Base-by-base conservation (phyloP, 805 yeast species). In the Clavispora carvajalis region DNA sequence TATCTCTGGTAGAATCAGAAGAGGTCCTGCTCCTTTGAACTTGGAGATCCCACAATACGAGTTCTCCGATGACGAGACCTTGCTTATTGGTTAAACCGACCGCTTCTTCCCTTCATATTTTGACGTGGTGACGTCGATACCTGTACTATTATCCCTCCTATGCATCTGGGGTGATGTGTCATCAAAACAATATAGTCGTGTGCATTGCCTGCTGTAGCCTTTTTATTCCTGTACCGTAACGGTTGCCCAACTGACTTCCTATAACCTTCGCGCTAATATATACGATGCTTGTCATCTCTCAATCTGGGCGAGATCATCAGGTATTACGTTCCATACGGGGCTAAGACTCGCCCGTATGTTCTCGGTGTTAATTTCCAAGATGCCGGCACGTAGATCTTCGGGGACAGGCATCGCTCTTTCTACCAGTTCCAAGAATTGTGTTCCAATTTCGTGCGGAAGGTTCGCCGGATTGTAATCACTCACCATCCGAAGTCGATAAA, bases 1-100 rank as follows among this genome's bases (percentile, higher is more conserved):
- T 74, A 95, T 95, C 74, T 90, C 97, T 51, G 99, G 99, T 70
- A 91, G 99, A 83, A 91, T 93, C 67, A 88, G 99, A 82, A 91
- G 81, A 76, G 99, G 99, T 58, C 99, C 99, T 58, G 99, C 99
- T 65, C 99, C 99, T 63, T 80, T 88, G 70, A 93, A 93, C 79
- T 80, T 93, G 76, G 99, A 93, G 77, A 77, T 93, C 59, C 99
- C 99, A 58, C 75, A 79, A 57, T 93, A 93, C 67, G 87, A 81
- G 55, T 85, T 93, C 64, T 59, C 77, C 47, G 80, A 76, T 49
- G 82, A 74, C 41, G 95, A 85, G 62, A 88, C 87, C 51, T 83
- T 85, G 63, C 69, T 93, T 57, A 78, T 89, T 60, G 99, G 99
- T 82, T 93, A 82, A 58, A 21, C 38, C 26, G 42, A 21, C 36